phyloP scores from a whole-genome alignment of 2,329 filamentous ascomycete genomes.

The Purpureocillium lavendulum region DNA sequence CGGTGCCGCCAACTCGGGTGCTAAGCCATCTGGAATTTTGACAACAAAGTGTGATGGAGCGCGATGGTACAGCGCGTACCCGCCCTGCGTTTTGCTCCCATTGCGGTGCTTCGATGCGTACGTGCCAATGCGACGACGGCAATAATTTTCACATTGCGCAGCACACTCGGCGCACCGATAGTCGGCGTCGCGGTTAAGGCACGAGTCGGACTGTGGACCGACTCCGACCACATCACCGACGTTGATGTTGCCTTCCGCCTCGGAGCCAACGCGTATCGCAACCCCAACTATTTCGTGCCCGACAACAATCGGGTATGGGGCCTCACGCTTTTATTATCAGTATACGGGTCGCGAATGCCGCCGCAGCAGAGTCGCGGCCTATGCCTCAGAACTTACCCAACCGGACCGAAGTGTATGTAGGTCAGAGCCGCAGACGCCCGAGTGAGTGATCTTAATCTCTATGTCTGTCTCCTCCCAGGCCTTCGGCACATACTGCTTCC shows the following conservation, averaged over 20 bases:
- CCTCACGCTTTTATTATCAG: no score
- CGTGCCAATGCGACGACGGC: conserved; percentile 34
- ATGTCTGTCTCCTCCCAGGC: conserved; percentile 58
- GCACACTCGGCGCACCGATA: conserved; percentile 30
- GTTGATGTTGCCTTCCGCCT: conserved; percentile 37
- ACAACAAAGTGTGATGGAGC: conserved; percentile 37
- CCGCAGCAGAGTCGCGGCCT: no score
- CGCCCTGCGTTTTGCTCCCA: conserved; percentile 38
- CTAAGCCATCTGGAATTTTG: conserved; percentile 33
- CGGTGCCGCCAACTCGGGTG: conserved; percentile 41
- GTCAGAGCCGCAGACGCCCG: conserved; percentile 57
- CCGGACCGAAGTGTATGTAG: conserved; percentile 49
- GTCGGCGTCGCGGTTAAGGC: conserved; percentile 29
- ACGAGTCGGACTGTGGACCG: conserved; percentile 51
- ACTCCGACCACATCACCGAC: conserved; percentile 57
- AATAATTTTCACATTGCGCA: conserved; percentile 32
- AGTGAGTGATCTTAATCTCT: conserved; percentile 58
- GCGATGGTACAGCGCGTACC: conserved; percentile 28
- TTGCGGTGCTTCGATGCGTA: conserved; percentile 33
- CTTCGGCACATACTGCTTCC: conserved; percentile 53
- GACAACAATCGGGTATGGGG: conserved; percentile 38
- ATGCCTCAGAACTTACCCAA: conserved; percentile 35
- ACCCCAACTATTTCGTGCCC: conserved; percentile 60
- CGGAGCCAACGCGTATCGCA: conserved; percentile 43
- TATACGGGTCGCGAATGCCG: no score